Conservation (phyloP, 2,329 filamentous ascomycete species). For the Cytospora paraplurivora region DNA sequence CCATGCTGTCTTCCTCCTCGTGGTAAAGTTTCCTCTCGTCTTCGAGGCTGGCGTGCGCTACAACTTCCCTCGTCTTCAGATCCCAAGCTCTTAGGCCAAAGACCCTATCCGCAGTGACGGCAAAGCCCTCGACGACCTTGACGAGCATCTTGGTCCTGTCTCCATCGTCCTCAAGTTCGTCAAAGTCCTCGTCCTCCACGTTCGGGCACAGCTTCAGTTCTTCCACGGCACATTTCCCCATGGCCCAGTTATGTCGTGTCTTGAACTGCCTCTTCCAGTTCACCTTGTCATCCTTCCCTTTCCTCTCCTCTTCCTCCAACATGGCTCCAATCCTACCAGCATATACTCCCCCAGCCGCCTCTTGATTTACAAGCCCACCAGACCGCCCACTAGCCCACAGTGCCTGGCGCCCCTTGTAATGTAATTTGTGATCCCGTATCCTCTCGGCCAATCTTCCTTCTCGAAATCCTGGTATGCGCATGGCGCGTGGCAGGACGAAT, state of each 20-base stretch:
- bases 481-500: slow-evolving; percentile 80
- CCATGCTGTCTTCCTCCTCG: slow-evolving; percentile 25
- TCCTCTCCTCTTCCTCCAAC: slow-evolving; percentile 50
- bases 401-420: slow-evolving; percentile 47
- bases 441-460: slow-evolving; percentile 37
- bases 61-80: slow-evolving; percentile 61
- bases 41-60: slow-evolving; percentile 53
- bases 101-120: slow-evolving; percentile 72
- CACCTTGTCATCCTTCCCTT: slow-evolving; percentile 38
- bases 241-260: slow-evolving; percentile 87
- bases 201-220: slow-evolving; percentile 59
- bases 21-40: slow-evolving; percentile 10
- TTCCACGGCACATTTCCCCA: slow-evolving; percentile 76
- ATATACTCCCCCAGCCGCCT: neutral
- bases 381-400: slow-evolving; percentile 51
- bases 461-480: slow-evolving; percentile 70
- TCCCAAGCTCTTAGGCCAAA: slow-evolving; percentile 80
- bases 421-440: slow-evolving; percentile 41
- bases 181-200: neutral
- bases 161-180: slow-evolving; percentile 20
- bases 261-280: slow-evolving; percentile 92
- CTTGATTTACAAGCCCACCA: slow-evolving; percentile 41
- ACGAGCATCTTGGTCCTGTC: slow-evolving; percentile 65
- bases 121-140: slow-evolving; percentile 73
- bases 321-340: slow-evolving; percentile 34